These are phyloP conservation scores for Marsdenia floribunda DNA, from an alignment of 257 asterid genomes.

Conservation along the genomic window DNA sequence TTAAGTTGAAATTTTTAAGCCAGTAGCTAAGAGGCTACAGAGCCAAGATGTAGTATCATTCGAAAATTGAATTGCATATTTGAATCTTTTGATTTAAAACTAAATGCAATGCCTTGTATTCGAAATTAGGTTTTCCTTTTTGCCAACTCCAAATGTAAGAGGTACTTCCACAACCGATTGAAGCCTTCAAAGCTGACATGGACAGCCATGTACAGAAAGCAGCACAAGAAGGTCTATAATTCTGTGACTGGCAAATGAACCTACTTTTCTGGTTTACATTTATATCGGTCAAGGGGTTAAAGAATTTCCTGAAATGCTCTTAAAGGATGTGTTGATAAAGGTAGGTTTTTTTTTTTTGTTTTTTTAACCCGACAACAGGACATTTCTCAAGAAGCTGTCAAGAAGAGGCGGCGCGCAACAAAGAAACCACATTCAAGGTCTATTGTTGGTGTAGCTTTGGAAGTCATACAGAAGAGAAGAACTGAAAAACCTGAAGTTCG, in stretches of 20 bases:
- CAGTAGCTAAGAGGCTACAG: not conserved
- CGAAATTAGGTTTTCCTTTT: slow-evolving; percentile 65
- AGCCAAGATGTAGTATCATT: not conserved
- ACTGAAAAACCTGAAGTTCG: slow-evolving; percentile 84
- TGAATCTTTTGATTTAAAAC: not conserved
- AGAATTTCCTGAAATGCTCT: not conserved
- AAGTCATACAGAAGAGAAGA: slow-evolving; percentile 81
- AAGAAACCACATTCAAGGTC: slow-evolving; percentile 90
- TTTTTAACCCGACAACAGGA: slow-evolving; percentile 32
- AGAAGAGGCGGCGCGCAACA: slow-evolving; percentile 77
- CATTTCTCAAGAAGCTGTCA: slow-evolving; percentile 73
- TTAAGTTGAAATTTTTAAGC: not conserved
- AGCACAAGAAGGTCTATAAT: slow-evolving; percentile 63
- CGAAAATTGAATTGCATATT: not conserved
- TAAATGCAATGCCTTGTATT: not conserved
- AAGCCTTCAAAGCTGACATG: slow-evolving; percentile 85
- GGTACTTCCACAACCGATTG: slow-evolving; percentile 78
- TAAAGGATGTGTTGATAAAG: not conserved
- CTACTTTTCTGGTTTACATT: not conserved
- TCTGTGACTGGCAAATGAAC: not conserved
- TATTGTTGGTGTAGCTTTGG: slow-evolving; percentile 86
- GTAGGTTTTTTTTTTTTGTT: not conserved
- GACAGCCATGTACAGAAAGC: slow-evolving; percentile 90
- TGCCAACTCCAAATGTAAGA: slow-evolving; percentile 76
- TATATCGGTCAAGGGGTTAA: not conserved